Conservation (phyloP, 2,329 filamentous ascomycete species). For the Colletotrichum horii region DNA sequence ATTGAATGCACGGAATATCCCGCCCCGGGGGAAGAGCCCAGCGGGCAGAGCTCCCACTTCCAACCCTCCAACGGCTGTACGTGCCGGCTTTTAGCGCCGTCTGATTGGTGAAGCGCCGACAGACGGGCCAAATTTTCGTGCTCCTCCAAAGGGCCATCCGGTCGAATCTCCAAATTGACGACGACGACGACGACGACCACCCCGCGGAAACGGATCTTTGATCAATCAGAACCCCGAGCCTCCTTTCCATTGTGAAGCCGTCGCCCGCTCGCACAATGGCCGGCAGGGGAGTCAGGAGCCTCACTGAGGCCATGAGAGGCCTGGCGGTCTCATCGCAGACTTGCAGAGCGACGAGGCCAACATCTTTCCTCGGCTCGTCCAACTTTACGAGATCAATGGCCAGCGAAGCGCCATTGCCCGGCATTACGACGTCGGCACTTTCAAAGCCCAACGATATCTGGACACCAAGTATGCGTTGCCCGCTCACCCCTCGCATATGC, state of each 20-base stretch:
- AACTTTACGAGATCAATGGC: slow-evolving; percentile 60
- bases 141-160: not conserved
- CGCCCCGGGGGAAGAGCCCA: slow-evolving; percentile 5
- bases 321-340: slow-evolving; percentile 47
- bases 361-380: slow-evolving; percentile 35
- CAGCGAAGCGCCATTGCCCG: slow-evolving; percentile 50
- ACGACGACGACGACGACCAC: not conserved
- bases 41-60: not conserved
- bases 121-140: slow-evolving; percentile 23
- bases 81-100: not conserved
- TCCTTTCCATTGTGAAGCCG: not conserved
- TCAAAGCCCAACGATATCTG: slow-evolving; percentile 43
- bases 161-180: not conserved
- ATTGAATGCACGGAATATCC: slow-evolving; percentile 20
- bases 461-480: slow-evolving; percentile 47
- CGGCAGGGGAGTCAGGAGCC: slow-evolving; percentile 52
- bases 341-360: slow-evolving; percentile 41
- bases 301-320: slow-evolving; percentile 57
- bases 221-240: not conserved
- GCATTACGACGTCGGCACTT: slow-evolving; percentile 39
- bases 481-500: not conserved
- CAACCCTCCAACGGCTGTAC: not conserved
- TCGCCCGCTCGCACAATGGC: slow-evolving; percentile 39
- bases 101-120: slow-evolving; percentile 14
- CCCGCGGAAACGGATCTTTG: not conserved